Evolutionary conservation across 768 basidiomycete genomes (phyloP).

Genomic region (Boletellus sp.): DNA sequence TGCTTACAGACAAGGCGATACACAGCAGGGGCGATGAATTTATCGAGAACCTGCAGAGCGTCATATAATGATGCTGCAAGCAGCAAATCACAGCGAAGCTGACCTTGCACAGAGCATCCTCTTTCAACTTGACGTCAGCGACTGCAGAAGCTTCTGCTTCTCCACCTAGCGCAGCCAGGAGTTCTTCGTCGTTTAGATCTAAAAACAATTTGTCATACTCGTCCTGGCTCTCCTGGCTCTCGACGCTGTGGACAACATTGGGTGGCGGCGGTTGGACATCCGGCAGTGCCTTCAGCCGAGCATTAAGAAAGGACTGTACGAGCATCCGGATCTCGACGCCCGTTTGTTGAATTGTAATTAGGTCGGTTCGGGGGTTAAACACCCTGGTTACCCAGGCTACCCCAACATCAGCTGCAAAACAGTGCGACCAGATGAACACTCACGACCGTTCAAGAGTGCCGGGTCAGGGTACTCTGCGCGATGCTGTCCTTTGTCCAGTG

Average conservation of each 20-base stretch:
- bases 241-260: conserved; percentile 24
- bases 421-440: conserved; percentile 20
- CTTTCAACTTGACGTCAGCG: conserved; percentile 38
- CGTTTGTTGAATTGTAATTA: conserved; percentile 39
- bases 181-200: conserved; percentile 57
- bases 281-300: conserved; percentile 48
- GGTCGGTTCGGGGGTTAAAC: conserved; percentile 43
- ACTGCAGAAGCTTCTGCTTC: conserved; percentile 22
- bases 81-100: conserved; percentile 6
- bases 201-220: conserved; percentile 60
- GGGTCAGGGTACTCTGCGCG: conserved; percentile 57
- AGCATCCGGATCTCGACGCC: conserved; percentile 55
- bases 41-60: conserved; percentile 43
- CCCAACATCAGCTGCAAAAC: conserved; percentile 8
- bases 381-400: conserved; percentile 58
- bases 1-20: conserved; percentile 52
- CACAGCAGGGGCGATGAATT: conserved; percentile 48
- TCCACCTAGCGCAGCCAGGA: conserved; percentile 52
- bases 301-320: conserved; percentile 59
- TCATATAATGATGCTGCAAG: not conserved
- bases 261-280: conserved; percentile 33
- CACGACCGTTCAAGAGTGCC: conserved; percentile 51
- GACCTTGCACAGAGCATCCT: conserved; percentile 51
- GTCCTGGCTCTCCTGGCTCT: conserved; percentile 75
- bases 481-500: conserved; percentile 36